phyloP scores from a whole-genome alignment of 139 green algal genomes.

The Chlorella ohadii region DNA sequence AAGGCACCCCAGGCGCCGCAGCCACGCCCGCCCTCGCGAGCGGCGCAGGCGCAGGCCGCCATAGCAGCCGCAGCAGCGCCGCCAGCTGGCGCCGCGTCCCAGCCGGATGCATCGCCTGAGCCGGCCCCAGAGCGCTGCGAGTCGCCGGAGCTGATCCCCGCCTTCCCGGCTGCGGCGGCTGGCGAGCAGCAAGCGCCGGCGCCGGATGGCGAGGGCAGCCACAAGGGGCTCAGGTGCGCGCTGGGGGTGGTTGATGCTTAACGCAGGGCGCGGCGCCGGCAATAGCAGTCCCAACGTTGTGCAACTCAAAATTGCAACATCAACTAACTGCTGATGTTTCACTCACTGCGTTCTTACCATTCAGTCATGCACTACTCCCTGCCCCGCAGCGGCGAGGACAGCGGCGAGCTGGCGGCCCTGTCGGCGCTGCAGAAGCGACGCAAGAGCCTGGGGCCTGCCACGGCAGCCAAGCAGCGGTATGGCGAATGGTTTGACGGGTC shows the following conservation, averaged over 20 bases:
- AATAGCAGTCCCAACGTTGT: too few relatives aligned
- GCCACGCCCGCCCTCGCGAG: background rate
- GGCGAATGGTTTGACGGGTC: conserved; percentile 45
- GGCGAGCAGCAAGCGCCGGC: background rate
- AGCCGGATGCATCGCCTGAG: background rate
- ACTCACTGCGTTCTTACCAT: too few relatives aligned
- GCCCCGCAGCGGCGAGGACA: conserved; percentile 3
- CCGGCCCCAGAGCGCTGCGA: conserved; percentile 8
- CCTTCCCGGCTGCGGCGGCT: background rate
- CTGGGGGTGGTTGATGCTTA: background rate
- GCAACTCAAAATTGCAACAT: too few relatives aligned
- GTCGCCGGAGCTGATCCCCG: background rate
- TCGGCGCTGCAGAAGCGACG: conserved; percentile 17
- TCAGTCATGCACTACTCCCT: too few relatives aligned
- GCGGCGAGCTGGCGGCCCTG: conserved; percentile 23
- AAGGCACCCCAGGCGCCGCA: conserved; percentile 7
- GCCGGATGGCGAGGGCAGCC: background rate
- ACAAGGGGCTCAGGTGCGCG: background rate
- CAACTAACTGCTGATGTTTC: too few relatives aligned
- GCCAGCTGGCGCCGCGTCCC: background rate
- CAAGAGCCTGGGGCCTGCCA: conserved; percentile 16
- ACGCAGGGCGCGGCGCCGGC: too few relatives aligned
- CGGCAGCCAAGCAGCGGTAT: conserved; percentile 25
- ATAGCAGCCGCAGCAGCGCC: background rate
- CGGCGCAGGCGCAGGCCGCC: background rate